Base-by-base conservation (phyloP, 2,329 filamentous ascomycete species). In the Fusarium transvaalense region DNA sequence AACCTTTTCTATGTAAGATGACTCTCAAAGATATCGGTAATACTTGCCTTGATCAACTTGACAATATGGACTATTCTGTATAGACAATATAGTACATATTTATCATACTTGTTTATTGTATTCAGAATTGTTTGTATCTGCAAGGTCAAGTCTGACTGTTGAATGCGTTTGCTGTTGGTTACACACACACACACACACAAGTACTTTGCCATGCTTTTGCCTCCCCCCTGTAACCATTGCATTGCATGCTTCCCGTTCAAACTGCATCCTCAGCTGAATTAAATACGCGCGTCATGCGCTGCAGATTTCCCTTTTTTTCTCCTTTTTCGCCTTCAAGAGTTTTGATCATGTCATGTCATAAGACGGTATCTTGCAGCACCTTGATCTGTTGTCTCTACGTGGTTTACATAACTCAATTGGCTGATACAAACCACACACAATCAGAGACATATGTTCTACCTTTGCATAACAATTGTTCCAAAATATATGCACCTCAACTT, bases 181-280 rank as follows among this genome's bases (percentile, higher is more conserved):
- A 67, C 64, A 68, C 64, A 69, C 42, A 61, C 43, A 50, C 31
- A 45, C 47, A 67, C 64, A 68, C 64, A 69, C 42, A 61, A 46
- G 53, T 34, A 45, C 47, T 25, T 50, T 50, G 21, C 46, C 32
- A 50, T 50, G 46, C 32, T 50, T 58, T 56, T 10, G 57, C 39
- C 59, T 10, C 60, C 39, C 59, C 59, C 41, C 62, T 54, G 45
- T 17, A 50, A 51, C 59, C 59, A 56, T 54, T 43, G 45, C 38
- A n/a, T 25, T 35, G 39, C 39, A 39, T 29, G n/a, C 23, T 27
- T 27, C 5, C 47, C 47, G n/a, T 35, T 51, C 47, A 39, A 51
- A 51, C 47, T 38, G 39, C 34, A 19, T 48, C 32, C 21, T 31
- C 35, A 52, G 32, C 41, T 53, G 65, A 57, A 60, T 57, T 61